Evolutionary conservation across 202 grass and related monocot species (phyloP).

Genomic region (Saccharum hybrid): DNA sequence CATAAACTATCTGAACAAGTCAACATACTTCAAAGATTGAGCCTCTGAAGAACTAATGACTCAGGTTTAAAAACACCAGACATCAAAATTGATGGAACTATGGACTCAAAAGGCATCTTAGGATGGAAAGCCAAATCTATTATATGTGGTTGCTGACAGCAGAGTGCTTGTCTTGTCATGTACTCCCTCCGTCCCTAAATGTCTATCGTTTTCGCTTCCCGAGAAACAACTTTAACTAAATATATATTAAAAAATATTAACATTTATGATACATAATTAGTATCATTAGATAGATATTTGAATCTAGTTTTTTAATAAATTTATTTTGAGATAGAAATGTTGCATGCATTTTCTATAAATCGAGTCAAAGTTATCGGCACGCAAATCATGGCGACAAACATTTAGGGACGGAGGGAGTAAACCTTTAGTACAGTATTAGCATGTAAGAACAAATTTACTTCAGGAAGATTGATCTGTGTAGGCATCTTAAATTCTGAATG

Average conservation of each 20-base stretch:
- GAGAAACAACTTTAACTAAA: too few species aligned
- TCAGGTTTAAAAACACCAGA: neutral
- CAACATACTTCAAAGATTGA: neutral
- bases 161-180: slow-evolving; percentile 28
- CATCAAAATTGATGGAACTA: neutral
- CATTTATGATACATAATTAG: too few species aligned
- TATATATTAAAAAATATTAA: too few species aligned
- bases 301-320: too few species aligned
- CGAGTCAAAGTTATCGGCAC: too few species aligned
- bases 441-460: slow-evolving; percentile 51
- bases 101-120: neutral
- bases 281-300: too few species aligned
- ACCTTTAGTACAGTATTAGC: neutral
- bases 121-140: slow-evolving; percentile 19
- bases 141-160: slow-evolving; percentile 22
- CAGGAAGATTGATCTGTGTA: slow-evolving; percentile 47
- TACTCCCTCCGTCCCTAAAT: neutral
- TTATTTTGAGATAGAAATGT: too few species aligned
- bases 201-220: too few species aligned
- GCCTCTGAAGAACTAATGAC: neutral
- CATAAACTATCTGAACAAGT: slow-evolving; percentile 19
- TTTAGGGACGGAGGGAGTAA: too few species aligned
- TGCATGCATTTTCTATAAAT: too few species aligned
- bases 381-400: too few species aligned
- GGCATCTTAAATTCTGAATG: slow-evolving; percentile 41